phyloP scores from a whole-genome alignment of 2,329 filamentous ascomycete species.

The Cadophora sp. region DNA sequence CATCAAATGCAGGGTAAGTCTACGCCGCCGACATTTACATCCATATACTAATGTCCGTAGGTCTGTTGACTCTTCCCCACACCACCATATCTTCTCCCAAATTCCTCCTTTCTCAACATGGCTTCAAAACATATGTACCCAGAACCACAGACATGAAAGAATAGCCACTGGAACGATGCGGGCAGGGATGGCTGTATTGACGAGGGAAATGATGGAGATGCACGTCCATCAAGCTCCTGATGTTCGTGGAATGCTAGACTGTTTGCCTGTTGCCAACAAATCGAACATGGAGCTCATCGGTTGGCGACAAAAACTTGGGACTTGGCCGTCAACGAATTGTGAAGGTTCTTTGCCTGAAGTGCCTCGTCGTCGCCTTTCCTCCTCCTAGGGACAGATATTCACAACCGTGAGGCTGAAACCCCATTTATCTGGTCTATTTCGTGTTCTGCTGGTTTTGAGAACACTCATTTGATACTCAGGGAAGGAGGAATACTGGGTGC shows the following conservation, averaged over 20 bases:
- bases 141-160: slow-evolving; percentile 41
- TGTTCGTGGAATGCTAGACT: slow-evolving; percentile 39
- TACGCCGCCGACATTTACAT: neutral
- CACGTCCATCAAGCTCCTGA: slow-evolving; percentile 42
- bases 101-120: slow-evolving; percentile 28
- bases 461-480: neutral
- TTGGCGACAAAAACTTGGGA: slow-evolving; percentile 43
- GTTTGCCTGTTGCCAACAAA: slow-evolving; percentile 39
- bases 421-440: neutral
- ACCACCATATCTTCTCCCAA: slow-evolving; percentile 34
- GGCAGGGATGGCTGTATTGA: slow-evolving; percentile 40
- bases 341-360: slow-evolving; percentile 9
- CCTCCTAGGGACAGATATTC: neutral
- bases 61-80: slow-evolving; percentile 36
- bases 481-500: neutral
- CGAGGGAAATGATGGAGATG: slow-evolving; percentile 42
- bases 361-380: neutral
- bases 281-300: slow-evolving; percentile 33
- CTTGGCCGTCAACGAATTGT: slow-evolving; percentile 44
- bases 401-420: neutral
- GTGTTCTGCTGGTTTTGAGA: neutral
- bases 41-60: slow-evolving; percentile 23
- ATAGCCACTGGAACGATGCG: slow-evolving; percentile 41
- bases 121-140: slow-evolving; percentile 32
- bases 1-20: slow-evolving; percentile 26